A percentile compares a stretch with the other conserved stretches of the same genome.
Conservation (phyloP, 2,329 filamentous ascomycete genomes). For the Plectosphaerella cucumerina region DNA sequence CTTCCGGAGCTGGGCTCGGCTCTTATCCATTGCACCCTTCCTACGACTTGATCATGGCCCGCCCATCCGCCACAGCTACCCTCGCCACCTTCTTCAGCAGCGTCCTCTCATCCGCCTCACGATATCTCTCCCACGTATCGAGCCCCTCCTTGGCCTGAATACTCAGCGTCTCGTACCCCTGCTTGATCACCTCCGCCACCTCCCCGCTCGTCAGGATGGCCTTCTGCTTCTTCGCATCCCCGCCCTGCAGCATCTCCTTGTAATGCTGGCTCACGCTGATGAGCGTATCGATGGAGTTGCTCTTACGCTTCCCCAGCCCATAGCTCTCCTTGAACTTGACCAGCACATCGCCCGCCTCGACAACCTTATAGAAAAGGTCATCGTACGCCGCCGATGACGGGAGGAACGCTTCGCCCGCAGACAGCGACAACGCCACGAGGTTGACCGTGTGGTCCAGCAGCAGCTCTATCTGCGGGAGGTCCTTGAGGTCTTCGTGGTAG, state of each 20-base stretch:
- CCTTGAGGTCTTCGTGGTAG: conserved; percentile 74
- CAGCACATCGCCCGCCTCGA: conserved; percentile 83
- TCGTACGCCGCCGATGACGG: conserved; percentile 86
- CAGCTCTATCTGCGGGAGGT: conserved; percentile 62
- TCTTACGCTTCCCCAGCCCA: conserved; percentile 49
- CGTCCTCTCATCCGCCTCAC: conserved; percentile 80
- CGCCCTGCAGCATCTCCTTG: conserved; percentile 65
- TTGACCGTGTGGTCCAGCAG: conserved; percentile 78
- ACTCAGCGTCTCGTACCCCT: conserved; percentile 91
- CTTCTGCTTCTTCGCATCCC: conserved; percentile 25
- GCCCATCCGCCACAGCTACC: conserved; percentile 63
- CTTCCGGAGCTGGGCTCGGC: background rate
- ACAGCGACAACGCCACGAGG: conserved; percentile 77
- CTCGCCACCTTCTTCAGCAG: conserved; percentile 85
- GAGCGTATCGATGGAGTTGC: conserved; percentile 77
- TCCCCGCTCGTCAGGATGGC: conserved; percentile 75
- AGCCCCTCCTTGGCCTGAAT: conserved; percentile 85
- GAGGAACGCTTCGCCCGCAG: conserved; percentile 84
- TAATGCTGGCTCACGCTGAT: conserved; percentile 84
- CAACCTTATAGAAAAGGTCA: conserved; percentile 96
- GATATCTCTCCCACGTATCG: conserved; percentile 79
- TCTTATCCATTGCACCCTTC: background rate
- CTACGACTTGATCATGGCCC: conserved; percentile 41
- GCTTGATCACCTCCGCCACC: conserved; percentile 88
- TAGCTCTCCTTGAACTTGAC: conserved; percentile 80